These are phyloP conservation scores for Sutorius australiensis DNA, from an alignment of 768 basidiomycete genomes.

Conservation along the genomic window DNA sequence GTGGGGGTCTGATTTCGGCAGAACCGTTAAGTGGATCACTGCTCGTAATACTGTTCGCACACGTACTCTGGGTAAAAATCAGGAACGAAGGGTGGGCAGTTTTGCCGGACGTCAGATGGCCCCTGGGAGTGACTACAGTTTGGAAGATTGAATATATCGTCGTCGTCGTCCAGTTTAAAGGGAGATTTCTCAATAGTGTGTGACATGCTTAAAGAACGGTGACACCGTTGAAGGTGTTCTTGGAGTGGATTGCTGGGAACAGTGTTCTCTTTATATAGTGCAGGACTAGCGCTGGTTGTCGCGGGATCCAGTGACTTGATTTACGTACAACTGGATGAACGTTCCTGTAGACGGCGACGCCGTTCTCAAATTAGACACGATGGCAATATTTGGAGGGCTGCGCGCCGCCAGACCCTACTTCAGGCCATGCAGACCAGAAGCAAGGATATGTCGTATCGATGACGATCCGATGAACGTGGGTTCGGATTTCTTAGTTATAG, in stretches of 20 bases:
- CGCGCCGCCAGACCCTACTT: background rate
- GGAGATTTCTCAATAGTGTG: background rate
- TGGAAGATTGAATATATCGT: background rate
- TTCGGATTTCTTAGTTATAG: background rate
- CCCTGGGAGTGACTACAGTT: background rate
- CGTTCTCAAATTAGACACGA: background rate
- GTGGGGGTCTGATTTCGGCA: background rate
- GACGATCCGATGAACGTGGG: background rate
- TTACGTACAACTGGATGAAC: background rate
- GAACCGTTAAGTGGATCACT: background rate
- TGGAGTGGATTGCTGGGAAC: background rate
- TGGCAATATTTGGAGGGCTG: background rate
- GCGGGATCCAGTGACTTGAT: background rate
- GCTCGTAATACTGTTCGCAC: background rate
- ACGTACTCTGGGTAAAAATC: conserved; percentile 2
- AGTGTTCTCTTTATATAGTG: background rate
- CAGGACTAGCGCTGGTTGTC: background rate
- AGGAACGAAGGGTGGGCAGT: background rate
- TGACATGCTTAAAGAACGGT: background rate
- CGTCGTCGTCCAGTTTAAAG: background rate
- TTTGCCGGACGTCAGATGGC: background rate
- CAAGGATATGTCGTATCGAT: background rate
- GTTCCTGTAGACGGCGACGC: background rate
- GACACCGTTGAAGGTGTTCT: background rate
- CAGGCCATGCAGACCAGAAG: background rate